Evolutionary conservation across 768 basidiomycete species (phyloP), one percentile per base, ranked within the genome.

Genomic region (Lactifluus subvellereus): DNA sequence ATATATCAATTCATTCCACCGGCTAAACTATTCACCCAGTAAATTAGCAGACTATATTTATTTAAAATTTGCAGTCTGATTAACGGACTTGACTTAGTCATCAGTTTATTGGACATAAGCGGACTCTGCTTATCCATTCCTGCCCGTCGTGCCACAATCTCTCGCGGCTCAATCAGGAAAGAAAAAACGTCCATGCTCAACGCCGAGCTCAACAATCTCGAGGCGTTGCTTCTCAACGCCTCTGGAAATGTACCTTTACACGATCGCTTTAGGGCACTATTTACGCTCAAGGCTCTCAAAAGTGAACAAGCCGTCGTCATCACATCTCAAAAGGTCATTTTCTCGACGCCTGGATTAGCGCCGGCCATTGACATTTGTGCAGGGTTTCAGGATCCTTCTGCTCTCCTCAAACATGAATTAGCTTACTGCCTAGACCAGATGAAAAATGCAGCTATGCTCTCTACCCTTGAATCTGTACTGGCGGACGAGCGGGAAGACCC

Each of bases 351-450:
- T 2, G 2, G 11, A 32, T 32, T 13, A 40, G 6, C n/a, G 3
- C 6, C n/a, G 11, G 45, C 11, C 42, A 51, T 52, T 54, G 35
- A 58, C 59, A n/a, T 10, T 33, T 43, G 33, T 32, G 49, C 69
- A 95, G 95, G 89, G 32, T 92, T 99, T 72, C 74, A 76, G 38
- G 95, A 98, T 73, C 80, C 85, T 6, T 97, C 94, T 48, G 91
- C 94, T 9, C 74, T 99, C 62, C 81, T 99, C 37, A 98, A 98
- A 71, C 97, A 99, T 73, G 97, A 99, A 71, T 81, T 99, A 2
- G 97, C 97, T 1, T 99, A 98, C 73, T 95, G 94, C 70, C 82
- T 99, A 3, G 97, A 97, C 0, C 97, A 99, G 75, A 89, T 95
- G 75, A 87, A 87, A 68, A 81, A 81, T 37, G 69, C 77, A 0